Evolutionary conservation across 768 basidiomycete species (phyloP).

Genomic region (Asterophora lycoperdoides): DNA sequence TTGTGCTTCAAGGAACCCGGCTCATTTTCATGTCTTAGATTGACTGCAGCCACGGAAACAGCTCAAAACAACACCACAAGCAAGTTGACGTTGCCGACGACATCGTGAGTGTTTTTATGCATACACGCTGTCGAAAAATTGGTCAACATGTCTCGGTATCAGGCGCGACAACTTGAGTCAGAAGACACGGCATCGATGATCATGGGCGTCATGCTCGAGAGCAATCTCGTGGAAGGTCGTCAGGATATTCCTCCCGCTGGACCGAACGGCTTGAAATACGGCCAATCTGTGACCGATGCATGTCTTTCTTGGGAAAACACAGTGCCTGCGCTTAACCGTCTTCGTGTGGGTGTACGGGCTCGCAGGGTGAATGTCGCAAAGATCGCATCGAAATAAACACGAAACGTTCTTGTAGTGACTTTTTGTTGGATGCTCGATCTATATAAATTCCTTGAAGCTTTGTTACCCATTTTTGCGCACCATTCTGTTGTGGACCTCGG

Average conservation of each 20-base stretch:
- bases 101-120: constrained; percentile 54
- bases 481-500: too few relatives aligned
- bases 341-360: constrained; percentile 84
- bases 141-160: not conserved
- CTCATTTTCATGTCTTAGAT: constrained; percentile 44
- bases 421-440: too few relatives aligned
- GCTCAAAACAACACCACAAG: constrained; percentile 83
- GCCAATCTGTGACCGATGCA: constrained; percentile 84
- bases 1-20: not conserved
- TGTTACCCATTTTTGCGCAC: too few relatives aligned
- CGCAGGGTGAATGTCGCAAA: constrained; percentile 52
- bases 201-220: constrained; percentile 95
- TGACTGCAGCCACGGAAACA: constrained; percentile 97
- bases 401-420: not conserved
- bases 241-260: constrained; percentile 79
- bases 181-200: constrained; percentile 69
- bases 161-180: constrained; percentile 72
- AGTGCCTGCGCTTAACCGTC: constrained; percentile 71
- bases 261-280: constrained; percentile 69
- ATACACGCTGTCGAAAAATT: not conserved
- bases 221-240: constrained; percentile 82
- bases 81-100: constrained; percentile 89
- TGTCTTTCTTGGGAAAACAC: constrained; percentile 92
- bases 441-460: too few relatives aligned
- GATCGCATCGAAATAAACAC: constrained; percentile 15